These are phyloP conservation scores for Saprolegnia parasitica DNA, from an alignment of 352 stramenopile genomes.

Conservation along the genomic window DNA sequence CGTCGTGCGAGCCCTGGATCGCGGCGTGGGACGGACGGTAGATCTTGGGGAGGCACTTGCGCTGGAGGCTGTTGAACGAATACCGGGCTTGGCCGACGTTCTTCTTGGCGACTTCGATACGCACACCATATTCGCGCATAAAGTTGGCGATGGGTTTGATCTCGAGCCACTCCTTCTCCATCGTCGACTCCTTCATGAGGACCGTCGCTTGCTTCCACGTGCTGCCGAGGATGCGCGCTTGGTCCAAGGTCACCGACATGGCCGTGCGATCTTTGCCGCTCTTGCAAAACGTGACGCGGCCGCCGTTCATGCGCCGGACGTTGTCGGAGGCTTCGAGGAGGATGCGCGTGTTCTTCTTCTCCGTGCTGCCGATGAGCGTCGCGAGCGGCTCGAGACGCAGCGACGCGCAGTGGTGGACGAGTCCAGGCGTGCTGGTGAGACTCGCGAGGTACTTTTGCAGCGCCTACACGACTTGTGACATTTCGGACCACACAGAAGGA, in stretches of 20 bases:
- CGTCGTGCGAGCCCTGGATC: conserved; percentile 36
- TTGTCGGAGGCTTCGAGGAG: conserved; percentile 75
- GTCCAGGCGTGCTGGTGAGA: not conserved
- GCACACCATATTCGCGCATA: conserved; percentile 50
- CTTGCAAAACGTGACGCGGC: conserved; percentile 95
- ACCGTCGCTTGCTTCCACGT: conserved; percentile 25
- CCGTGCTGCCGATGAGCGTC: conserved; percentile 40
- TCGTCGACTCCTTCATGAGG: conserved; percentile 12
- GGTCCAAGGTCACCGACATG: conserved; percentile 96
- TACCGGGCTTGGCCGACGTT: conserved; percentile 78
- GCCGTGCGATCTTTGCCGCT: conserved; percentile 97
- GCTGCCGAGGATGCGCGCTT: conserved; percentile 54
- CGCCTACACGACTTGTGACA: not conserved
- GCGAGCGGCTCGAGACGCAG: conserved; percentile 15
- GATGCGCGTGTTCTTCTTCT: conserved; percentile 85
- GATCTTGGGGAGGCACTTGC: conserved; percentile 67
- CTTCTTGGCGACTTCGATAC: conserved; percentile 78
- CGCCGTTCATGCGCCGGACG: conserved; percentile 88
- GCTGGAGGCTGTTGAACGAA: conserved; percentile 82
- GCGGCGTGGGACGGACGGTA: conserved; percentile 43
- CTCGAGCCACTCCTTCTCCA: conserved; percentile 15
- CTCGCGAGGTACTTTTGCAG: conserved; percentile 18
- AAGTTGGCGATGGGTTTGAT: conserved; percentile 37
- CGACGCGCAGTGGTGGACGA: conserved; percentile 3
- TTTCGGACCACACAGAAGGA: too few relatives aligned